Conservation (phyloP, 306 rosid genomes). For the Hippophae tibetana region DNA sequence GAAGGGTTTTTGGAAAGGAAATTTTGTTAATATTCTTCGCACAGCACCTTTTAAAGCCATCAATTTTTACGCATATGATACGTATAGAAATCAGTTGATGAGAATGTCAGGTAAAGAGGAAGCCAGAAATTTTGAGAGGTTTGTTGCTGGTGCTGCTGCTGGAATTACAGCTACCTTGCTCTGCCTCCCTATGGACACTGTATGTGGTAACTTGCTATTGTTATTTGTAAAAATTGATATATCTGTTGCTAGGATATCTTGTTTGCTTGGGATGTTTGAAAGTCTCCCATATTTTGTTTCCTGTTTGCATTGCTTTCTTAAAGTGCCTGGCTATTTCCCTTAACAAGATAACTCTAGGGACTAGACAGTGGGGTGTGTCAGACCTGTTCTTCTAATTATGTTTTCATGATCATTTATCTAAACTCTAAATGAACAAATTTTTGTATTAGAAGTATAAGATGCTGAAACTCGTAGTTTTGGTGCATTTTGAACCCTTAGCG, state of each 20-base stretch:
- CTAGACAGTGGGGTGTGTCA: background rate
- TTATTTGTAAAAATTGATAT: background rate
- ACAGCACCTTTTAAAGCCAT: constrained; percentile 93
- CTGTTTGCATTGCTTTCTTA: background rate
- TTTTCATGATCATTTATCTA: background rate
- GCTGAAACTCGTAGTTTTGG: background rate
- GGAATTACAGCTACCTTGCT: constrained; percentile 82
- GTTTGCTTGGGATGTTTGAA: background rate
- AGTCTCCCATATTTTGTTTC: background rate
- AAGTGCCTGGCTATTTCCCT: background rate
- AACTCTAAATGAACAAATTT: background rate
- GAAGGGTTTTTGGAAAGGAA: constrained; percentile 96
- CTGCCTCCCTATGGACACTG: constrained; percentile 95
- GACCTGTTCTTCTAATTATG: background rate
- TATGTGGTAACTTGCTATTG: constrained; percentile 29
- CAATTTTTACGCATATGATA: constrained; percentile 82
- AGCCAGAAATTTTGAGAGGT: constrained; percentile 83
- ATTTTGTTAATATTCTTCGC: constrained; percentile 82
- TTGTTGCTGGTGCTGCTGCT: constrained; percentile 92
- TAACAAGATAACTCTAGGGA: background rate
- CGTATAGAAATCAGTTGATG: constrained; percentile 67
- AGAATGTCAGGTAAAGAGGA: constrained; percentile 55
- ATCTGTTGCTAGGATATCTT: background rate
- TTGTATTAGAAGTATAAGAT: background rate
- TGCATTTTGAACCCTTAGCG: background rate